A percentile compares a stretch with the other conserved stretches of the same genome.
Conservation (phyloP, 2,329 filamentous ascomycete species). For the Claviceps humidiphila region DNA sequence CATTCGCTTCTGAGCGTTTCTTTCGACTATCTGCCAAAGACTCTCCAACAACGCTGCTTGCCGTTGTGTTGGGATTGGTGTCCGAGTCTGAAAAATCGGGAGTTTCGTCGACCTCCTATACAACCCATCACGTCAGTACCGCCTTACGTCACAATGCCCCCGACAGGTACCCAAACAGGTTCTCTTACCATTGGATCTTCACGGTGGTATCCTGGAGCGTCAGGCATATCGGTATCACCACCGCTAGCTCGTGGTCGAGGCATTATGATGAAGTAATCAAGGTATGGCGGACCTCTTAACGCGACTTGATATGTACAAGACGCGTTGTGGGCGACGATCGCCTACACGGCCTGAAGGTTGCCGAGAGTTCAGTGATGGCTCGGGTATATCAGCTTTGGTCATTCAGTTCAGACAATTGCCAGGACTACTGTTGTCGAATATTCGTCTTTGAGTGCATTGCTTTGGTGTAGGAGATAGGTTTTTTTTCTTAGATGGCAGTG, state of each 20-base stretch:
- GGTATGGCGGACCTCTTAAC: conserved; percentile 31
- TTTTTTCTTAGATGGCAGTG: conserved; percentile 15
- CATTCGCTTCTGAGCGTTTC: conserved; percentile 73
- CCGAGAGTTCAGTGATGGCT: neutral
- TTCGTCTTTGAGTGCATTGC: conserved; percentile 7
- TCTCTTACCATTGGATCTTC: conserved; percentile 37
- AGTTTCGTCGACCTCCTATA: conserved; percentile 49
- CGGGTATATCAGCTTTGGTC: neutral
- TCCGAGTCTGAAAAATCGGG: conserved; percentile 55
- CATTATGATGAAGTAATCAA: conserved; percentile 32
- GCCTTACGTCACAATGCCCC: neutral
- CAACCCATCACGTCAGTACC: neutral
- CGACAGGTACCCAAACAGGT: neutral
- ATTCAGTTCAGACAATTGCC: neutral
- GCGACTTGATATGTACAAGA: conserved; percentile 33
- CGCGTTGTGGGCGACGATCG: conserved; percentile 24
- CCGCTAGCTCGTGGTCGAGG: conserved; percentile 39
- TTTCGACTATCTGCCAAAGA: conserved; percentile 62
- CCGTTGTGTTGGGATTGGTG: conserved; percentile 55
- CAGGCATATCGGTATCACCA: conserved; percentile 48
- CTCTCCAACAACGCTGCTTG: conserved; percentile 79
- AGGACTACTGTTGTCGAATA: conserved; percentile 1
- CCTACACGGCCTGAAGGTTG: neutral
- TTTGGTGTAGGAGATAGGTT: conserved; percentile 17
- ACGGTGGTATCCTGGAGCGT: conserved; percentile 36